These are phyloP conservation scores for Ambrosia hybrid DNA, from an alignment of 140 eudicot species.

Conservation along the genomic window DNA sequence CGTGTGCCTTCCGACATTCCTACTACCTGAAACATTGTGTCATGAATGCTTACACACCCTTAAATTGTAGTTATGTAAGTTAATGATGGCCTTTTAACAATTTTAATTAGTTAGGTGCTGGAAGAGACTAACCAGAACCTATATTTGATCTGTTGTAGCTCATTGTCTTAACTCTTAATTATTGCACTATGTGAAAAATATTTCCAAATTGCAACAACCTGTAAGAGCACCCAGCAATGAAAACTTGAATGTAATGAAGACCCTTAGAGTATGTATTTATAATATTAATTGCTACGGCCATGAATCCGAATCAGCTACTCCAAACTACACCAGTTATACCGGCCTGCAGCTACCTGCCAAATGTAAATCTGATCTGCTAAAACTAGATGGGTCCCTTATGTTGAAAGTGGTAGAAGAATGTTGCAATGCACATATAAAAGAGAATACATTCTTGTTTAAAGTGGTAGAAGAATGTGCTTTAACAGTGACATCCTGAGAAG, in stretches of 20 bases:
- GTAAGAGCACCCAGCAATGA: slow-evolving; percentile 37
- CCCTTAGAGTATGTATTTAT: slow-evolving; percentile 43
- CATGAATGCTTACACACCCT: slow-evolving; percentile 12
- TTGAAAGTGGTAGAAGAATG: neutral
- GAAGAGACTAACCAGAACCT: slow-evolving; percentile 50
- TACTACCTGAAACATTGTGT: slow-evolving; percentile 59
- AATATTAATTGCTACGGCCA: slow-evolving; percentile 26
- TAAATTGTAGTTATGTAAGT: neutral
- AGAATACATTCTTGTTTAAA: slow-evolving; percentile 36
- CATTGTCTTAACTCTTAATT: slow-evolving; percentile 42
- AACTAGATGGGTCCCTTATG: slow-evolving; percentile 11
- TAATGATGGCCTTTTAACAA: neutral
- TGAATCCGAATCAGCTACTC: slow-evolving; percentile 31
- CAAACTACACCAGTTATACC: slow-evolving; percentile 41
- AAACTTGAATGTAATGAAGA: slow-evolving; percentile 16
- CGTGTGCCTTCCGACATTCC: slow-evolving; percentile 42
- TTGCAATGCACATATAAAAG: slow-evolving; percentile 22
- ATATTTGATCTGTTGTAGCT: slow-evolving; percentile 56
- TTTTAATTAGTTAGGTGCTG: neutral
- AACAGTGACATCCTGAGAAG: slow-evolving; percentile 10
- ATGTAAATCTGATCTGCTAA: slow-evolving; percentile 19
- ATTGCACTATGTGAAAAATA: slow-evolving; percentile 27
- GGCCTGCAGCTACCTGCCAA: slow-evolving; percentile 32
- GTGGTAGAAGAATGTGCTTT: slow-evolving; percentile 35
- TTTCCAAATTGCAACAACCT: slow-evolving; percentile 17